phyloP scores from a whole-genome alignment of 192 early-diverging fungal species.

The Coemansia furcata region DNA sequence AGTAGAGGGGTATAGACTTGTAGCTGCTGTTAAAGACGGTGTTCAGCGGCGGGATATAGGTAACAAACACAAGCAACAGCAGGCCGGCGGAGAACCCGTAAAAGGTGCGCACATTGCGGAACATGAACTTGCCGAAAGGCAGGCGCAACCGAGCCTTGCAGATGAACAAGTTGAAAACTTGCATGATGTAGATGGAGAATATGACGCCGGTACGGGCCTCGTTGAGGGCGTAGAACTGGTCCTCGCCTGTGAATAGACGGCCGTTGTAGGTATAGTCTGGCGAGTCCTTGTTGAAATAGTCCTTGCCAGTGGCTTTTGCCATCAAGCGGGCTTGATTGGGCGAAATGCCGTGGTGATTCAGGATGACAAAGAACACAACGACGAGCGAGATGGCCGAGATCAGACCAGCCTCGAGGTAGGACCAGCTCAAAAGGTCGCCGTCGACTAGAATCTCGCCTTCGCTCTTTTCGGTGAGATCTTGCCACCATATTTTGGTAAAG shows the following conservation, averaged over 20 bases:
- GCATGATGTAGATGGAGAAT: constrained; percentile 65
- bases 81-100: constrained; percentile 67
- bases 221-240: constrained; percentile 66
- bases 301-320: constrained; percentile 50
- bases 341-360: constrained; percentile 66
- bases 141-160: constrained; percentile 77
- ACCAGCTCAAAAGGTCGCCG: constrained; percentile 71
- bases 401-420: constrained; percentile 83
- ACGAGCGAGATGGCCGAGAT: constrained; percentile 74
- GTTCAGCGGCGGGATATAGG: constrained; percentile 82
- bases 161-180: constrained; percentile 94
- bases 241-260: constrained; percentile 48
- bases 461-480: constrained; percentile 60
- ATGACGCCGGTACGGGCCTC: constrained; percentile 80
- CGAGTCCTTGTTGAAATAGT: constrained; percentile 54
- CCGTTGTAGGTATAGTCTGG: constrained; percentile 45
- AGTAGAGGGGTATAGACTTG: constrained; percentile 66
- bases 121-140: constrained; percentile 80
- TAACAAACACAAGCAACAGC: constrained; percentile 67
- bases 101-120: constrained; percentile 74
- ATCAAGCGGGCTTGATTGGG: constrained; percentile 58
- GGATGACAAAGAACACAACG: constrained; percentile 75
- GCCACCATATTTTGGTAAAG: constrained; percentile 61
- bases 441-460: constrained; percentile 92
- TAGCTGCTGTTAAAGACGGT: constrained; percentile 72